These are phyloP conservation scores for Globomyces sp. DNA, from an alignment of 371 early-diverging fungal genomes.

Conservation along the genomic window DNA sequence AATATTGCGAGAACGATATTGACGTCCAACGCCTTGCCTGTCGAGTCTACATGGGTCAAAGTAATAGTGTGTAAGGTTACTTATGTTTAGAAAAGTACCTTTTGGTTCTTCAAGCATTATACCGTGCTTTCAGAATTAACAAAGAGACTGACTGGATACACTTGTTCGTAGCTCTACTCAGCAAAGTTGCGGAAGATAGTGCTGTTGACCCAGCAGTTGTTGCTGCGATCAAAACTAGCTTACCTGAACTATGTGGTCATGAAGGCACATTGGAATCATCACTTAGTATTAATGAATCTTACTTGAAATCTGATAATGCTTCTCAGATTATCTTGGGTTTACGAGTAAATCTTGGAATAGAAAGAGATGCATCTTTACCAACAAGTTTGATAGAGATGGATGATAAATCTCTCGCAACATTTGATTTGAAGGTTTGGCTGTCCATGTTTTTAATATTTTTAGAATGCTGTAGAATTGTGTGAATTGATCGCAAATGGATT, in stretches of 20 bases:
- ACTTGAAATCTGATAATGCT: too few species aligned
- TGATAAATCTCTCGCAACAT: not conserved
- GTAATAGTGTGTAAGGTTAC: not conserved
- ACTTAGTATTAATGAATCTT: too few species aligned
- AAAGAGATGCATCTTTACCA: slow-evolving; percentile 1
- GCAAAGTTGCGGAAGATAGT: not conserved
- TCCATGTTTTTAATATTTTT: not conserved
- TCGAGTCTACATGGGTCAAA: slow-evolving; percentile 7
- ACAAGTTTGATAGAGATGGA: not conserved
- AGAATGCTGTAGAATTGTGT: not conserved
- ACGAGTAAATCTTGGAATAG: not conserved
- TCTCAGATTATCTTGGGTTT: too few species aligned
- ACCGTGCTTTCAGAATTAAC: slow-evolving; percentile 1
- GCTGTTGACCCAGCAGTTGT: not conserved
- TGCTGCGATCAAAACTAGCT: too few species aligned
- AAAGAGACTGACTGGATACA: not conserved
- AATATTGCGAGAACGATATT: slow-evolving; percentile 40
- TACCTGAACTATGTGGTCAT: too few species aligned
- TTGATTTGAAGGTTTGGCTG: not conserved
- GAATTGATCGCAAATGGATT: not conserved
- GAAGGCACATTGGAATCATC: too few species aligned
- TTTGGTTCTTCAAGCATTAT: slow-evolving; percentile 4
- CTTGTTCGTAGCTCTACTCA: not conserved
- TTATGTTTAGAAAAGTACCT: slow-evolving; percentile 5
- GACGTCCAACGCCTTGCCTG: slow-evolving; percentile 20